Percentiles rank a stretch among this genome's conserved stretches.
Conservation (phyloP, 225 moss, liverwort and hornwort genomes). For the Polytrichum commune region DNA sequence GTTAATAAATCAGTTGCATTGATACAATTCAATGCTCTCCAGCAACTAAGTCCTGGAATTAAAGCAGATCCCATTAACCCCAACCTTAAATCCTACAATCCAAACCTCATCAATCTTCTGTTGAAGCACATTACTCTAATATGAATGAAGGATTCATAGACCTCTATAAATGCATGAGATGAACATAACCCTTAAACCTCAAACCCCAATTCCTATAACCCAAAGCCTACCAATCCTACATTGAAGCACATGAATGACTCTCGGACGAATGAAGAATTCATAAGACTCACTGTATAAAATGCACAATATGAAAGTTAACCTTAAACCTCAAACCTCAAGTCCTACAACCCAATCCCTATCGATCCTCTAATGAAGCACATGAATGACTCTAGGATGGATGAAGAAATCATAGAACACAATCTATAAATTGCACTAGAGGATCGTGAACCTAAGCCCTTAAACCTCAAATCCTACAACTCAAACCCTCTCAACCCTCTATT, state of each 20-base stretch:
- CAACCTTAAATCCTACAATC: neutral
- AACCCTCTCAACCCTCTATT: constrained; percentile 1
- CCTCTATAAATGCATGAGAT: constrained; percentile 67
- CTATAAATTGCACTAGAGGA: constrained; percentile 83
- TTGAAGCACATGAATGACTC: neutral
- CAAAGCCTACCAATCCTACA: neutral
- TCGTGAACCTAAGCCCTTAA: neutral
- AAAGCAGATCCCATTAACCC: neutral
- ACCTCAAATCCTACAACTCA: neutral
- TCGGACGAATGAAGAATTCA: neutral
- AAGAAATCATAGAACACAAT: constrained; percentile 23
- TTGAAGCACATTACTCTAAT: neutral
- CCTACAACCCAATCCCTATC: neutral
- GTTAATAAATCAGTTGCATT: too few species aligned
- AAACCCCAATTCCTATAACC: too few species aligned
- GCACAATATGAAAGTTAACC: neutral
- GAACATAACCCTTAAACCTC: constrained; percentile 14
- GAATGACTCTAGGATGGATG: too few species aligned
- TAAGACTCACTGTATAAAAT: constrained; percentile 23
- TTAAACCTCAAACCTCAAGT: neutral
- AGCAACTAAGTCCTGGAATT: neutral
- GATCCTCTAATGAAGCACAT: neutral
- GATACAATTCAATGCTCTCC: too few species aligned
- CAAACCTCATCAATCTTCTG: neutral
- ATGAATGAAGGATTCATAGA: neutral